Evolutionary conservation across 2,329 filamentous ascomycete genomes (phyloP).

Genomic region (Neodidymelliopsis sp.): DNA sequence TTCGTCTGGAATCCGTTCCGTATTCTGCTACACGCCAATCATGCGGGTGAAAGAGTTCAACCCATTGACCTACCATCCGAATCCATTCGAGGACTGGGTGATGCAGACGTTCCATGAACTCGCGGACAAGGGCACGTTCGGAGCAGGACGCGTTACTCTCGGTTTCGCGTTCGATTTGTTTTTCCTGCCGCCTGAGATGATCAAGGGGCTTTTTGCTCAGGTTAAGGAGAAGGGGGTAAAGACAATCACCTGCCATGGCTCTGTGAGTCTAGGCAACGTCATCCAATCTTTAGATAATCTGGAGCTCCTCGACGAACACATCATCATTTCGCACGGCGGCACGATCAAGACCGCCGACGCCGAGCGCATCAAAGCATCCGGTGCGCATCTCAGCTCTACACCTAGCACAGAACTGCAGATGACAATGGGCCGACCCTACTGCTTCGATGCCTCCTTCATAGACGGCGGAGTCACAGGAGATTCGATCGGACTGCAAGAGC

Average conservation of each 20-base stretch:
- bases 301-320: constrained; percentile 52
- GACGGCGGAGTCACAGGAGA: constrained; percentile 24
- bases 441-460: constrained; percentile 40
- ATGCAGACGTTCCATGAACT: constrained; percentile 49
- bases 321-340: constrained; percentile 54
- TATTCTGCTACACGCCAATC: constrained; percentile 52
- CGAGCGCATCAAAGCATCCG: constrained; percentile 43
- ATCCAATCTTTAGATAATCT: constrained; percentile 40
- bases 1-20: constrained; percentile 56
- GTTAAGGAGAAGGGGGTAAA: constrained; percentile 49
- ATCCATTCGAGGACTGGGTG: constrained; percentile 56
- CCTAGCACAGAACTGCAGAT: constrained; percentile 62
- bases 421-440: constrained; percentile 50
- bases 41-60: constrained; percentile 52
- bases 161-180: constrained; percentile 56
- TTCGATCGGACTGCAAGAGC: constrained; percentile 37
- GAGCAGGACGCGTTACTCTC: constrained; percentile 47
- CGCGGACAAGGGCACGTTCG: constrained; percentile 34
- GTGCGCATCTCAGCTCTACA: constrained; percentile 54
- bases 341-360: constrained; percentile 46
- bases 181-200: constrained; percentile 49
- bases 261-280: constrained; percentile 14
- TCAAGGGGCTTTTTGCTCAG: constrained; percentile 49
- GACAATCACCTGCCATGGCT: constrained; percentile 54
- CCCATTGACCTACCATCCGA: constrained; percentile 54